Evolutionary conservation across 1,284 basidiomycete species (phyloP), one percentile per base, ranked within the genome.

Genomic region (Fomes fomentarius): DNA sequence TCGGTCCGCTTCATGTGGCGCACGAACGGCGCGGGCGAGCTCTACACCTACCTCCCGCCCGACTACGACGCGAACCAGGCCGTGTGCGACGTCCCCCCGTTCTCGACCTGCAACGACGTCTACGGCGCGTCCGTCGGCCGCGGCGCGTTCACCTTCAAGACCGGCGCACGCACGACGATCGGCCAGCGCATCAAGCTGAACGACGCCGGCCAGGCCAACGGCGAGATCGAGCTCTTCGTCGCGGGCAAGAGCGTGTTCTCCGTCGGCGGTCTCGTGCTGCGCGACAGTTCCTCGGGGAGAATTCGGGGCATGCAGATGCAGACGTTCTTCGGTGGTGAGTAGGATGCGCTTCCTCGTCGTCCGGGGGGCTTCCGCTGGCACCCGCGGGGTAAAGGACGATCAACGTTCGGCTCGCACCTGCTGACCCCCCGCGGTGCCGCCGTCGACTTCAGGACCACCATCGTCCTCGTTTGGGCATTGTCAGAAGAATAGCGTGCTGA

Each of bases 121-220:
- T 91, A 89, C 63, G 89, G 89, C 12, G 73, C 87, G 41, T 86
- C 85, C 4, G 75, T 94, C 59, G 89, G 89, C 10, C 81, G 91
- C 21, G 89, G 89, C 3, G 74, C 84, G 0, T 93, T 89, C 77
- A 69, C 61, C 3, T 93, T 82, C 73, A 70, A 74, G 15, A 63
- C 74, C 2, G 89, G 87, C 3, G 71, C 62, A 30, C 89, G 88
- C 84, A 90, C 85, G 47, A 76, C 70, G 25, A 72, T 91, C 58
- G 68, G 66, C 22, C 84, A 89, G 66, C 81, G 78, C n/a, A 79
- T 89, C 26, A 69, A 68, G 47, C 76, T 91, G 52, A 91, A 91
- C 62, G 62, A 87, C 79, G 17, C 81, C 80, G n/a, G 87, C 7
- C 67, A 79, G 34, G 78, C 83, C 19, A 74, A 88, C 53, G 84